Conservation (phyloP, 2,329 filamentous ascomycete genomes). For the Fusarium sp. region DNA sequence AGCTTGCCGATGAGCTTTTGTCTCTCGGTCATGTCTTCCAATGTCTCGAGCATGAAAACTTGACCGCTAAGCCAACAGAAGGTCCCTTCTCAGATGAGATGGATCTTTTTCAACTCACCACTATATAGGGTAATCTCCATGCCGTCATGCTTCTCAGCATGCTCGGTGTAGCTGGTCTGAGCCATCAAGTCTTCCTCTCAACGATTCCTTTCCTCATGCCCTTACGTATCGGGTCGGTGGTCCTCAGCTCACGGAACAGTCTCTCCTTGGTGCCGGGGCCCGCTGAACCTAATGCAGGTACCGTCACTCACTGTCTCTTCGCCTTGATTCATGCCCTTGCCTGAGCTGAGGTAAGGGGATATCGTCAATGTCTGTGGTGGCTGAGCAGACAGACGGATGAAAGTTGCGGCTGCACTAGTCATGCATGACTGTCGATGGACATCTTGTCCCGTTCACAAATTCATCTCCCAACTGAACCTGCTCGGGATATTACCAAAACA, state of each 20-base stretch:
- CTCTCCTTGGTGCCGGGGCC: conserved; percentile 10
- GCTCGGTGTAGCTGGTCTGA: conserved; percentile 9
- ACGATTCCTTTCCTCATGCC: conserved; percentile 11
- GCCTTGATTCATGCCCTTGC: conserved; percentile 29
- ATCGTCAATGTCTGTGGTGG: conserved; percentile 4
- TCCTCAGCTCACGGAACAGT: conserved; percentile 3
- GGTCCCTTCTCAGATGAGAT: not conserved
- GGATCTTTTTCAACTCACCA: not conserved
- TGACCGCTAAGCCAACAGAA: not conserved
- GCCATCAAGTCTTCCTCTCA: not conserved
- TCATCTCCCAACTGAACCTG: not conserved
- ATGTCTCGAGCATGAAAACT: not conserved
- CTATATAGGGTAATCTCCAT: not conserved
- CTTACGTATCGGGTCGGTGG: not conserved
- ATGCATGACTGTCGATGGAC: conserved; percentile 29
- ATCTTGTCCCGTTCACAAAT: conserved; percentile 23
- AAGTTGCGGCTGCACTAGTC: conserved; percentile 9
- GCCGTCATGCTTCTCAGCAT: not conserved
- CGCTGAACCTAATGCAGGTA: conserved; percentile 35
- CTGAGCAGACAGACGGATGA: conserved; percentile 2
- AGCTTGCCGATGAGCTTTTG: not conserved
- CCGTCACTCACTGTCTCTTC: conserved; percentile 6
- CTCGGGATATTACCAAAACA: conserved; percentile 2
- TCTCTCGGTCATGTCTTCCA: not conserved
- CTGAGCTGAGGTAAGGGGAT: conserved; percentile 22